These are phyloP conservation scores for Aspergillus sp. DNA, from an alignment of 2,329 filamentous ascomycete genomes.

Conservation along the genomic window DNA sequence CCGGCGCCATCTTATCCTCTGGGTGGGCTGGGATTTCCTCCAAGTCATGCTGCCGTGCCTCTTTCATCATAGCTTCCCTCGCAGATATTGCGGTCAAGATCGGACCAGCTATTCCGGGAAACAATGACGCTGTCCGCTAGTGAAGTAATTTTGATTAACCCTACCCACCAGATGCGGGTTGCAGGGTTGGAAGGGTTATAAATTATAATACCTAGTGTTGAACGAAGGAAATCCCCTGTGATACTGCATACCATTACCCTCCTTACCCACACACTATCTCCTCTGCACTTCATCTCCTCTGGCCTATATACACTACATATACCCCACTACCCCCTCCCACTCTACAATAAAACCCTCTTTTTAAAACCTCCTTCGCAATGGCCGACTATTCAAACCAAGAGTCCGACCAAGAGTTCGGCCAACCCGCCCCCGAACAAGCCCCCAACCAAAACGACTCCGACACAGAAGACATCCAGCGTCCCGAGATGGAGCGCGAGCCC, in stretches of 20 bases:
- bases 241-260: too few relatives aligned
- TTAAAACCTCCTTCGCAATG: constrained; percentile 11
- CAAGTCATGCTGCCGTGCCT: not conserved
- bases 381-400: constrained; percentile 16
- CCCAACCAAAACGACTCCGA: constrained; percentile 46
- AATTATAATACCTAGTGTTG: not conserved
- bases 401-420: constrained; percentile 36
- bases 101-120: not conserved
- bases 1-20: not conserved
- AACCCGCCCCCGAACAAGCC: constrained; percentile 38
- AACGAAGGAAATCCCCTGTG: too few relatives aligned
- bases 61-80: not conserved
- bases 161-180: not conserved
- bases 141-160: constrained; percentile 2
- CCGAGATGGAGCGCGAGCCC: constrained; percentile 46
- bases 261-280: too few relatives aligned
- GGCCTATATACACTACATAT: not conserved
- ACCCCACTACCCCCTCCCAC: constrained; percentile 10
- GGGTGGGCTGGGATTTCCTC: not conserved
- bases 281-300: not conserved
- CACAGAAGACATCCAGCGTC: constrained; percentile 55
- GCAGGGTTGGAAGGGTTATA: not conserved
- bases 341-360: constrained; percentile 8
- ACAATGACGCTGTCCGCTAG: not conserved
- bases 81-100: too few relatives aligned